Evolutionary conservation across 345 rosid species (phyloP).

Genomic region (Schrenkiella parvula): DNA sequence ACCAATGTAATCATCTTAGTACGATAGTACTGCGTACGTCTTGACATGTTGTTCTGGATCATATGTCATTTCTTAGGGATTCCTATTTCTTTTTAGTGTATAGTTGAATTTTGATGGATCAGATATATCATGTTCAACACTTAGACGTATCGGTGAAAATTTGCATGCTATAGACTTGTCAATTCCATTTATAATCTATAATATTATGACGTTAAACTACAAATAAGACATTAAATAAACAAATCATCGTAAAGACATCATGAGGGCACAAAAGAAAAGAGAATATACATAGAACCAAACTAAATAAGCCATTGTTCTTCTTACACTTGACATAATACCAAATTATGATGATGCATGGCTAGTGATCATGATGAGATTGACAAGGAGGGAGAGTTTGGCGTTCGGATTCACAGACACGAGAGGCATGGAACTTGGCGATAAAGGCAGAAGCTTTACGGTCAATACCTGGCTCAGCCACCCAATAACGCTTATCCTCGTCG

Average conservation of each 20-base stretch:
- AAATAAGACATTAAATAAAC: constrained; percentile 14
- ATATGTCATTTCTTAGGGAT: not conserved
- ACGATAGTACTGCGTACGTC: not conserved
- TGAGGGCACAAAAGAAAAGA: not conserved
- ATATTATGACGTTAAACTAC: not conserved
- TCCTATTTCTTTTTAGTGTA: not conserved
- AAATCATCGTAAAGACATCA: constrained; percentile 8
- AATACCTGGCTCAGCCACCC: constrained; percentile 49
- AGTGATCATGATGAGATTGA: constrained; percentile 19
- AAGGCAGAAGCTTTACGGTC: constrained; percentile 50
- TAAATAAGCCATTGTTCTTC: not conserved
- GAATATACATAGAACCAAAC: constrained; percentile 25
- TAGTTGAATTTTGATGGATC: not conserved
- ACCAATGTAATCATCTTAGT: not conserved
- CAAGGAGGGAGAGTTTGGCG: constrained; percentile 34
- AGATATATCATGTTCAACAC: not conserved
- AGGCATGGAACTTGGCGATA: constrained; percentile 51
- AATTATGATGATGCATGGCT: not conserved
- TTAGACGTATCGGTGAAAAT: not conserved
- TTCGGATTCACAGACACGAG: constrained; percentile 44
- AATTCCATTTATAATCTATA: not conserved
- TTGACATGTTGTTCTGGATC: not conserved
- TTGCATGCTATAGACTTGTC: not conserved
- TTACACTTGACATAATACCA: not conserved
- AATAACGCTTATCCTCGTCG: constrained; percentile 39